phyloP scores from a whole-genome alignment of 208 protist species.

The Chromosphaera perkinsii region DNA sequence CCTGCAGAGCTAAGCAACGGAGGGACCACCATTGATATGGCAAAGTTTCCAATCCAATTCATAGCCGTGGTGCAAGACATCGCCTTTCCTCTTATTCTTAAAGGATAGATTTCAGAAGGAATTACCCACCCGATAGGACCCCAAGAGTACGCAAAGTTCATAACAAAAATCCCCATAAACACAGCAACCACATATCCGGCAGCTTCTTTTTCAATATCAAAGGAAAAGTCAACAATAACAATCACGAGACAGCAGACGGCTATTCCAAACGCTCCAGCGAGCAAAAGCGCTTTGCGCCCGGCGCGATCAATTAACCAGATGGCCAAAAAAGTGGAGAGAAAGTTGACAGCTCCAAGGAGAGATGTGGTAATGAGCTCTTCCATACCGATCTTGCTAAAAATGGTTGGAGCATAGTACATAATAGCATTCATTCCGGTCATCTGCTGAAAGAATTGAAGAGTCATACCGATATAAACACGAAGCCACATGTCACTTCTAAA shows the following conservation, averaged over 20 bases:
- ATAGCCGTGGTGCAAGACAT: no score
- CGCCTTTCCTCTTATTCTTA: no score
- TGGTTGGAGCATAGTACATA: slow-evolving; percentile 11
- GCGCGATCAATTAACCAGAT: no score
- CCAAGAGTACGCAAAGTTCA: slow-evolving; percentile 15
- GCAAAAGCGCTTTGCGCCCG: no score
- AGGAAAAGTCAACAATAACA: slow-evolving; percentile 9
- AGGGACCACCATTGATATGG: no score
- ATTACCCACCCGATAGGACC: slow-evolving; percentile 7
- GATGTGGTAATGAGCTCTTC: not conserved
- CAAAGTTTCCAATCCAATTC: no score
- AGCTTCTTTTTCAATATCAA: not conserved
- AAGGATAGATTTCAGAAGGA: slow-evolving; percentile 9
- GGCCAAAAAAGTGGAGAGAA: slow-evolving; percentile 7
- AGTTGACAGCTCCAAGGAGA: not conserved
- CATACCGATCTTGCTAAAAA: not conserved
- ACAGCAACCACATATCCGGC: not conserved
- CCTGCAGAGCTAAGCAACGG: no score
- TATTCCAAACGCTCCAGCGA: no score
- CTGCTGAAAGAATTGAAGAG: no score
- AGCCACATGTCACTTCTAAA: slow-evolving; percentile 1
- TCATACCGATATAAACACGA: not conserved
- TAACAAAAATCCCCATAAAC: not conserved
- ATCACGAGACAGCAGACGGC: no score
- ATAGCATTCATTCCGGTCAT: slow-evolving; percentile 11